These are phyloP conservation scores for Coriolopsis trogii DNA, from an alignment of 1,284 basidiomycete genomes.

Conservation along the genomic window DNA sequence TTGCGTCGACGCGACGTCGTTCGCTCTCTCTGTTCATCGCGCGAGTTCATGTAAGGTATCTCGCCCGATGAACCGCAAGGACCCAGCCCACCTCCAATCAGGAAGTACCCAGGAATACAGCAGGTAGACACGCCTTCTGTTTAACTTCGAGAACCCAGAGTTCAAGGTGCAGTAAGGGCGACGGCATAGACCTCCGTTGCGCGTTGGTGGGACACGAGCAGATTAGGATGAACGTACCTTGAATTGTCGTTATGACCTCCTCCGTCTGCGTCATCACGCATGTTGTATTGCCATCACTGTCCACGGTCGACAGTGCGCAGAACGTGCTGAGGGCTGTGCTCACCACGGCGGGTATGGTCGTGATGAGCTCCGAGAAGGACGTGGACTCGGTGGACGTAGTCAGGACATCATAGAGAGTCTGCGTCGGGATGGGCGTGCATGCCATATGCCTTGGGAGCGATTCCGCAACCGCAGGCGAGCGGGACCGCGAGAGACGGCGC, in stretches of 20 bases:
- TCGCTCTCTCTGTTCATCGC: no score
- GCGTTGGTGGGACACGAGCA: background rate
- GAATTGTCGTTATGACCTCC: constrained; percentile 17
- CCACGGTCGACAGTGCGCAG: constrained; percentile 17
- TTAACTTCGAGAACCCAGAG: no score
- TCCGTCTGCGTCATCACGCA: constrained; percentile 10
- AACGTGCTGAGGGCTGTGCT: constrained; percentile 20
- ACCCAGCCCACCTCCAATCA: no score
- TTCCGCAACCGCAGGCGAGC: background rate
- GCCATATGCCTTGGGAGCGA: constrained; percentile 26
- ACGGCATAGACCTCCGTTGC: background rate
- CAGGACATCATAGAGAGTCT: constrained; percentile 28
- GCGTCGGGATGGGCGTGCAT: constrained; percentile 33
- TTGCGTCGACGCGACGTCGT: no score
- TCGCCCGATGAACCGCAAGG: no score
- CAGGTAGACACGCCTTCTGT: no score
- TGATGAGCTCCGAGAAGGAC: constrained; percentile 23
- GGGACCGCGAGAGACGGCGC: background rate
- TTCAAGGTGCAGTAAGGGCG: background rate
- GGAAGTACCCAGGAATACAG: no score
- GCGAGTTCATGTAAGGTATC: no score
- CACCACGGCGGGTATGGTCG: constrained; percentile 24
- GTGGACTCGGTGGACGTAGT: constrained; percentile 23
- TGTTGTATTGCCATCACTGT: constrained; percentile 9
- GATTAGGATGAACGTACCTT: constrained; percentile 17